Conservation (phyloP, 192 early-diverging fungal genomes). For the Backusella morwellensis region DNA sequence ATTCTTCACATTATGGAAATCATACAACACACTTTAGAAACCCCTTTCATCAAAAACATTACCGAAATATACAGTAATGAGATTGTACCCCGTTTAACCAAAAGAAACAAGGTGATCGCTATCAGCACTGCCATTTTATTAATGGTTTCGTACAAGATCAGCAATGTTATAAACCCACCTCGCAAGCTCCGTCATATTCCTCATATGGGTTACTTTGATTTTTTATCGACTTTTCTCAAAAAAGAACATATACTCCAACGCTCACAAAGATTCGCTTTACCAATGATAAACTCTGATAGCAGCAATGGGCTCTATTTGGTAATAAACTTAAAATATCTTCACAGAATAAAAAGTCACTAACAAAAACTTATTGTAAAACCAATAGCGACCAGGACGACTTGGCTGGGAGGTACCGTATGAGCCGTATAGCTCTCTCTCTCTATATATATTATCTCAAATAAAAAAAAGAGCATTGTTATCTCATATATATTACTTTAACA, state of each 20-base stretch:
- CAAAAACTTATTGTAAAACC: background rate
- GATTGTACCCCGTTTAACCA: background rate
- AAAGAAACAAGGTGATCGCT: background rate
- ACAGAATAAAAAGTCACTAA: background rate
- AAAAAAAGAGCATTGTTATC: no score
- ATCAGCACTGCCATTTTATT: background rate
- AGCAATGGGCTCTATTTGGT: background rate
- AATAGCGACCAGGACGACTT: background rate
- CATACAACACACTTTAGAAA: background rate
- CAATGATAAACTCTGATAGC: background rate
- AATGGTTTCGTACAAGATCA: background rate
- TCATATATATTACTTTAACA: no score
- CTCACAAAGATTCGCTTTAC: background rate
- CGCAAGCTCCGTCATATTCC: background rate
- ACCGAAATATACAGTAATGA: background rate
- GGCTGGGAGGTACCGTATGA: background rate
- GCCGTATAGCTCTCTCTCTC: no score
- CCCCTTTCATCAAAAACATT: background rate
- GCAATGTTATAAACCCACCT: background rate
- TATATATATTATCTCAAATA: no score
- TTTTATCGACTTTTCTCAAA: background rate
- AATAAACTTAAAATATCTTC: background rate
- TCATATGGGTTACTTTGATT: background rate
- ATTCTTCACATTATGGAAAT: background rate
- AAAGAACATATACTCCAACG: background rate